Evolutionary conservation across 1,139 yeast species (phyloP).

Genomic region (Hemisphaericaspora xylofermentans): DNA sequence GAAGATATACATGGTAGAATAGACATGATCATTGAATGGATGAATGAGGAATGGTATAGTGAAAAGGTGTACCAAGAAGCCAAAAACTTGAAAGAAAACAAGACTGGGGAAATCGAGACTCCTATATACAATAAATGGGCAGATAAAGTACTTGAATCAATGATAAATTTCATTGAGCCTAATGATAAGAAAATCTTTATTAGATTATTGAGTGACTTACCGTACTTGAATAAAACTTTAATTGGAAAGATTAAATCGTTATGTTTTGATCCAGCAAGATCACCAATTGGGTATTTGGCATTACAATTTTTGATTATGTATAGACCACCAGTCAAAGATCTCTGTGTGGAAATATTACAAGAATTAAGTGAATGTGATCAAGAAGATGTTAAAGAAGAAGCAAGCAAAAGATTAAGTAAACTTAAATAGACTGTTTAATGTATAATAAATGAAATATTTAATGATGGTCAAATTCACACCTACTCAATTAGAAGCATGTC

Average conservation of each 20-base stretch:
- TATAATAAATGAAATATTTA: not conserved
- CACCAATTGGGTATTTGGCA: slow-evolving; percentile 76
- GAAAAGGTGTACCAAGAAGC: slow-evolving; percentile 50
- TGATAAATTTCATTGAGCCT: slow-evolving; percentile 81
- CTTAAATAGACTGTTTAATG: slow-evolving; percentile 19
- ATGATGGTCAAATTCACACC: not conserved
- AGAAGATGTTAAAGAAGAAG: slow-evolving; percentile 55
- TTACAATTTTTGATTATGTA: slow-evolving; percentile 82
- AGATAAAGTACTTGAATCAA: slow-evolving; percentile 67
- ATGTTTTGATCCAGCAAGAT: slow-evolving; percentile 83
- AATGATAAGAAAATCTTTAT: slow-evolving; percentile 78
- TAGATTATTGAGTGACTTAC: slow-evolving; percentile 82
- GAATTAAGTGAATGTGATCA: slow-evolving; percentile 52
- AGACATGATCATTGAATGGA: slow-evolving; percentile 86
- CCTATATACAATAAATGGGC: slow-evolving; percentile 70
- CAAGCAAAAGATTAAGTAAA: slow-evolving; percentile 53
- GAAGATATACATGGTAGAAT: slow-evolving; percentile 71
- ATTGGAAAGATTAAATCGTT: slow-evolving; percentile 67
- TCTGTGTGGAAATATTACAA: slow-evolving; percentile 64
- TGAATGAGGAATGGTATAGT: slow-evolving; percentile 93
- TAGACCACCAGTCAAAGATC: slow-evolving; percentile 76
- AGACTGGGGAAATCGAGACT: slow-evolving; percentile 23
- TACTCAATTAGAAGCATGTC: not conserved
- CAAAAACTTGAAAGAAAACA: slow-evolving; percentile 11
- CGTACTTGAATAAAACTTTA: slow-evolving; percentile 62